phyloP scores from a whole-genome alignment of 768 basidiomycete species.

The Agrocybe praecox region DNA sequence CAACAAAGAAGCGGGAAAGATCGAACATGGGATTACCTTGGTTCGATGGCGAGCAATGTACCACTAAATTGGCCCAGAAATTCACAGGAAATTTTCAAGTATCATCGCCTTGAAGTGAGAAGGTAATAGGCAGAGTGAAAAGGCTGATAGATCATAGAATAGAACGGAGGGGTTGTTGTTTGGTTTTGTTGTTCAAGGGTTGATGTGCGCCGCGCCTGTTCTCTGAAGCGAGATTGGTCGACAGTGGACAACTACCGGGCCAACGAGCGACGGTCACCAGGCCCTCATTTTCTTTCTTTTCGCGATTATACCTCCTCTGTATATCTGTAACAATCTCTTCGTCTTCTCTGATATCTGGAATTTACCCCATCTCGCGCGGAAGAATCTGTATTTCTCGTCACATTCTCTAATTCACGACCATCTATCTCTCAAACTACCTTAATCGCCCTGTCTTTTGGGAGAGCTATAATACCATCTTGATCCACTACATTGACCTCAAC shows the following conservation, averaged over 20 bases:
- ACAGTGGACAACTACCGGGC: conserved; percentile 4
- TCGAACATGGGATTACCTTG: too few relatives aligned
- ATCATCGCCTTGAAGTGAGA: too few relatives aligned
- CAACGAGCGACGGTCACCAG: conserved; percentile 6
- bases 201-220: background rate
- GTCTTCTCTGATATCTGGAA: conserved; percentile 7
- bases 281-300: conserved; percentile 11
- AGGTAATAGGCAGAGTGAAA: background rate
- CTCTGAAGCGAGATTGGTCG: conserved; percentile 1
- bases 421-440: conserved; percentile 17
- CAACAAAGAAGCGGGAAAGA: too few relatives aligned
- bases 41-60: too few relatives aligned
- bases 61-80: too few relatives aligned
- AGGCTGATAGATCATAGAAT: too few relatives aligned
- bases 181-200: conserved; percentile 17
- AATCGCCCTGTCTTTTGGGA: conserved; percentile 18
- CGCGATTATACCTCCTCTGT: conserved; percentile 19
- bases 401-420: conserved; percentile 19
- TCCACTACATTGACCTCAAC: background rate
- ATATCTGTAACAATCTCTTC: conserved; percentile 12
- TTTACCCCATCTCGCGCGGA: conserved; percentile 12
- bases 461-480: conserved; percentile 3
- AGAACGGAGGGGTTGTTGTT: conserved; percentile 10
- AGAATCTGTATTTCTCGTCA: conserved; percentile 15
- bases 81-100: too few relatives aligned